phyloP scores from a whole-genome alignment of 768 basidiomycete genomes.

The Mrakia blollopis region DNA sequence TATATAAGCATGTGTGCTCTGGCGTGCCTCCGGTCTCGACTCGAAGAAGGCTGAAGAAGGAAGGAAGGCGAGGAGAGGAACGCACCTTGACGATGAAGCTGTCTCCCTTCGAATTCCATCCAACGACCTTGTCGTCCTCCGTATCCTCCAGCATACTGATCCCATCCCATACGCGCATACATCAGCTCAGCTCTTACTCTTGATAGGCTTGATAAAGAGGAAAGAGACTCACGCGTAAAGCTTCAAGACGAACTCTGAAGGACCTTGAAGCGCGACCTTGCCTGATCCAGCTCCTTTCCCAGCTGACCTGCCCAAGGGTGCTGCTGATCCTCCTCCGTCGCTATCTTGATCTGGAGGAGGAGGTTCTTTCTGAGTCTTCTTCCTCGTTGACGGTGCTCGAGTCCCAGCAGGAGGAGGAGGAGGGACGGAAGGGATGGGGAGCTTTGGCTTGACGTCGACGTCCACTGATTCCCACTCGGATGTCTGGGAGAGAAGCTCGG shows the following conservation, averaged over 20 bases:
- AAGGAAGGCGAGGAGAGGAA: not conserved
- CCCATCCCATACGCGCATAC: not conserved
- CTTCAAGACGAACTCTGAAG: constrained; percentile 2
- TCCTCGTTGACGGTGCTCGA: not conserved
- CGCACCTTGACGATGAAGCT: constrained; percentile 79
- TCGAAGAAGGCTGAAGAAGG: not conserved
- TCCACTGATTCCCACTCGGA: not conserved
- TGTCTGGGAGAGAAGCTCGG: not conserved
- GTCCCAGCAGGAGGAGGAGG: not conserved
- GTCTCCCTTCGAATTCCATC: constrained; percentile 77
- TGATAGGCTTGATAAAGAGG: not conserved
- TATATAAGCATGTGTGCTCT: not conserved
- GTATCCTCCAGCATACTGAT: constrained; percentile 82
- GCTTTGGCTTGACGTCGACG: constrained; percentile 1
- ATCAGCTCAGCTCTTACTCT: not conserved
- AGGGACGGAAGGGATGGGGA: not conserved
- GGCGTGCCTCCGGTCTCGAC: not conserved
- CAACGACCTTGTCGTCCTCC: constrained; percentile 64
- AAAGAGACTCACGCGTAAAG: constrained; percentile 3
- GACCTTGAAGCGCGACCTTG: not conserved
- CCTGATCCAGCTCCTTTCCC: not conserved
- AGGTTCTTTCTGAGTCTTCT: not conserved
- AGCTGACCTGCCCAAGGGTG: not conserved
- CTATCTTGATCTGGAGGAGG: constrained; percentile 2
- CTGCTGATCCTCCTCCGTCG: not conserved